Percentiles rank a stretch among this genome's conserved stretches.
Conservation (phyloP, 2,329 filamentous ascomycete species). For the Mycosphaerella arachidis region DNA sequence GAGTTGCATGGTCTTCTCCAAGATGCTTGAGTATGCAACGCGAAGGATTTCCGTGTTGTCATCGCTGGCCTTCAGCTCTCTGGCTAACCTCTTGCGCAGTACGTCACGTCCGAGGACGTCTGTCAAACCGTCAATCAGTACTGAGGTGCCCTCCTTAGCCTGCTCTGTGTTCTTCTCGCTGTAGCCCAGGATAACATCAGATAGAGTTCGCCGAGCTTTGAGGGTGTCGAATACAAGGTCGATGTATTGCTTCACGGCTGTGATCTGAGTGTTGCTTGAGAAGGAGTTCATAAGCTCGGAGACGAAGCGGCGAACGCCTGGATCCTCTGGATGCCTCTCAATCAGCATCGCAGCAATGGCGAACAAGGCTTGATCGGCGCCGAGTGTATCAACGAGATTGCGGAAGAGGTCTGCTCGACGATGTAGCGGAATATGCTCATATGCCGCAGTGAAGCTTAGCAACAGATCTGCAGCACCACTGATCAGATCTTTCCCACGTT, state of each 20-base stretch:
- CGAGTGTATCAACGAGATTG: conserved; percentile 78
- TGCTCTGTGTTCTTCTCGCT: conserved; percentile 41
- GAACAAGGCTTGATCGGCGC: conserved; percentile 80
- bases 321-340: conserved; percentile 79
- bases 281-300: conserved; percentile 70
- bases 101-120: conserved; percentile 28
- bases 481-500: conserved; percentile 70
- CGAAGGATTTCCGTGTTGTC: conserved; percentile 24
- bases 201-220: conserved; percentile 68
- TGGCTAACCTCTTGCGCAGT: conserved; percentile 26
- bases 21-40: conserved; percentile 30
- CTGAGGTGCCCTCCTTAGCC: conserved; percentile 31
- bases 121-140: conserved; percentile 39
- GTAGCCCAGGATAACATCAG: conserved; percentile 65
- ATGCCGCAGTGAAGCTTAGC: conserved; percentile 93
- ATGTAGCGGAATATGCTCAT: conserved; percentile 90
- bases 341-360: conserved; percentile 83
- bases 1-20: conserved; percentile 47
- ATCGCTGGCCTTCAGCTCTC: conserved; percentile 23
- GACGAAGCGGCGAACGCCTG: conserved; percentile 69
- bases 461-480: conserved; percentile 82
- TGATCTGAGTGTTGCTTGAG: conserved; percentile 67
- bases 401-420: conserved; percentile 77
- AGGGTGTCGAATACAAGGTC: conserved; percentile 71
- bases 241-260: conserved; percentile 68